Conservation (phyloP, 2,329 filamentous ascomycete species). For the Geoglossum cookeanum region DNA sequence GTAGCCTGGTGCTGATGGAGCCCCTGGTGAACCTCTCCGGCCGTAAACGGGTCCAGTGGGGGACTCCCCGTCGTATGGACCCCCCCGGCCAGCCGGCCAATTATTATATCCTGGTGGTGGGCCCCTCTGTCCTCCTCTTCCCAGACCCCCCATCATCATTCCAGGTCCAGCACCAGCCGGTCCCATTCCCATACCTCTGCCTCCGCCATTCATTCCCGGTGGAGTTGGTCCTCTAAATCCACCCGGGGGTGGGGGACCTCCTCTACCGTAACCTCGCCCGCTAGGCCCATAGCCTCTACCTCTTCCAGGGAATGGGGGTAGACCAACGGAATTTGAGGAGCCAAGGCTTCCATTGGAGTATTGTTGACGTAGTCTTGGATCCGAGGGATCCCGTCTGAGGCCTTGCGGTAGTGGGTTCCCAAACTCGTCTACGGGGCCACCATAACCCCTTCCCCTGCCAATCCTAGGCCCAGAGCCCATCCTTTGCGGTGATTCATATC, state of each 20-base stretch:
- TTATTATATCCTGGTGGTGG: constrained; percentile 20
- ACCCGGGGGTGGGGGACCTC: constrained; percentile 13
- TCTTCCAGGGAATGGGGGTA: constrained; percentile 16
- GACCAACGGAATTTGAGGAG: constrained; percentile 21
- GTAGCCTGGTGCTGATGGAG: constrained; percentile 10
- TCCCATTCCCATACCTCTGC: constrained; percentile 18
- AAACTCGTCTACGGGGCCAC: constrained; percentile 19
- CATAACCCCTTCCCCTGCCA: constrained; percentile 16
- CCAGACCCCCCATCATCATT: constrained; percentile 22
- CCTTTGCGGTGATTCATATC: constrained; percentile 7
- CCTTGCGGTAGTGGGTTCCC: constrained; percentile 22
- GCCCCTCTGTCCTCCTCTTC: constrained; percentile 19
- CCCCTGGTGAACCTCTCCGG: constrained; percentile 14
- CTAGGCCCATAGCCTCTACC: constrained; percentile 20
- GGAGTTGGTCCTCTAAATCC: constrained; percentile 12
- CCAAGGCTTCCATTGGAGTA: constrained; percentile 20
- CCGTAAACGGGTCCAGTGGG: constrained; percentile 9
- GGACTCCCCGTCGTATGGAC: not conserved
- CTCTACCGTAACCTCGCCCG: constrained; percentile 28
- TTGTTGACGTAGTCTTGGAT: constrained; percentile 25
- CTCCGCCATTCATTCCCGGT: constrained; percentile 27
- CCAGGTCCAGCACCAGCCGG: constrained; percentile 11
- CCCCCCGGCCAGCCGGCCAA: constrained; percentile 3
- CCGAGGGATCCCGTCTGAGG: constrained; percentile 23
- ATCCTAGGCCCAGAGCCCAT: constrained; percentile 9